Conservation (phyloP, 352 stramenopile species). For the Globisporangium alternatum region DNA sequence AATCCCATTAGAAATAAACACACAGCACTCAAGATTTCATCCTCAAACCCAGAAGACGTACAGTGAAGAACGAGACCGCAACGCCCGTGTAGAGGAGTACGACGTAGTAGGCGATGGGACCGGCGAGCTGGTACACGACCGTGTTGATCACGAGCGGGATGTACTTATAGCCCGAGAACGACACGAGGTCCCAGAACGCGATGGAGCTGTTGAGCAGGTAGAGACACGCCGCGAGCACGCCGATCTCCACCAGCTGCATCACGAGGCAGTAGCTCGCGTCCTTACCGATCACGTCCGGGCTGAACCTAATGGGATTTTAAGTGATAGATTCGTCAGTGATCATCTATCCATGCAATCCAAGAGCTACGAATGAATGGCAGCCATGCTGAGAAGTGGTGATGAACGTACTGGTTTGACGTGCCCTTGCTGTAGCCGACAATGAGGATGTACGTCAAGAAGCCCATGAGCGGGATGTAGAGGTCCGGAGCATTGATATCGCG, state of each 20-base stretch:
- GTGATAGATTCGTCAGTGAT: neutral
- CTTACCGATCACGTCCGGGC: constrained; percentile 94
- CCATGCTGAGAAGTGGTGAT: neutral
- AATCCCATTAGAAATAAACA: neutral
- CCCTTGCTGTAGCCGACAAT: constrained; percentile 97
- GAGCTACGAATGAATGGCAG: neutral
- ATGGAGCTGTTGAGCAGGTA: constrained; percentile 94
- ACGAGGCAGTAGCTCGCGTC: constrained; percentile 91
- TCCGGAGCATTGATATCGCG: constrained; percentile 97
- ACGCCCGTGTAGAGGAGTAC: constrained; percentile 92
- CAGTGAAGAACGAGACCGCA: constrained; percentile 93
- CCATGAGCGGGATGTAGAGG: constrained; percentile 98
- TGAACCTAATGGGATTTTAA: constrained; percentile 79
- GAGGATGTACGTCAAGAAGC: constrained; percentile 98
- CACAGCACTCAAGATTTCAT: neutral
- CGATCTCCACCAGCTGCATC: constrained; percentile 91
- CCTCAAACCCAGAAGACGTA: constrained; percentile 34
- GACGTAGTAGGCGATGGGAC: constrained; percentile 90
- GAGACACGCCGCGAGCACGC: constrained; percentile 91
- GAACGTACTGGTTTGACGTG: constrained; percentile 81
- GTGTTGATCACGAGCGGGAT: constrained; percentile 95
- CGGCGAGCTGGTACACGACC: constrained; percentile 82
- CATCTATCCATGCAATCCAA: neutral
- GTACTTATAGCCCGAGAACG: constrained; percentile 99
- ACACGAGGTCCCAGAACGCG: constrained; percentile 94